These are phyloP conservation scores for Sanghuangporus weigelae DNA, from an alignment of 1,284 basidiomycete genomes.

Conservation along the genomic window DNA sequence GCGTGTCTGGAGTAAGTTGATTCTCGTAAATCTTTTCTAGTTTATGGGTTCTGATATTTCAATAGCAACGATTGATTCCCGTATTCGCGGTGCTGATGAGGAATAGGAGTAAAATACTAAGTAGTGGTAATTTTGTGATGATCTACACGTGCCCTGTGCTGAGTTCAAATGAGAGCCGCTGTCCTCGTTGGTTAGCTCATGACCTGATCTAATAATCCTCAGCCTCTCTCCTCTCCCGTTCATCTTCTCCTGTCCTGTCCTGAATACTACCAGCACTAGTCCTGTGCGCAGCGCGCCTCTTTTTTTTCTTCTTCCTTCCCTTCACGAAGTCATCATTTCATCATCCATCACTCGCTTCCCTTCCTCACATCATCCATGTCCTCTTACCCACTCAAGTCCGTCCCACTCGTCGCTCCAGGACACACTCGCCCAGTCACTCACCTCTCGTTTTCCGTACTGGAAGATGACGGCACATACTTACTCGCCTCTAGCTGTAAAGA, in stretches of 20 bases:
- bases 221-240: conserved; percentile 1
- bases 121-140: neutral
- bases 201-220: neutral
- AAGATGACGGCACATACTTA: conserved; percentile 80
- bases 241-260: conserved; percentile 2
- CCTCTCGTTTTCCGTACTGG: conserved; percentile 83
- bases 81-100: conserved; percentile 1
- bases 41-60: neutral
- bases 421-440: conserved; percentile 90
- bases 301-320: conserved; percentile 2
- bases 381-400: conserved; percentile 43
- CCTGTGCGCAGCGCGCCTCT: conserved; percentile 58
- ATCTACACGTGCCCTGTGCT: conserved; percentile 2
- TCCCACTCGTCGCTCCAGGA: conserved; percentile 74
- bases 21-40: too few relatives aligned
- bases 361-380: conserved; percentile 19
- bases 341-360: conserved; percentile 22
- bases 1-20: conserved; percentile 52
- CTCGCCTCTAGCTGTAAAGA: conserved; percentile 95
- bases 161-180: neutral
- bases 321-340: conserved; percentile 28
- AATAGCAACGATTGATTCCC: conserved; percentile 15
- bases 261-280: neutral
- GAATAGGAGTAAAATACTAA: conserved; percentile 1
- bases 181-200: neutral